phyloP scores from a whole-genome alignment of 495 filamentous ascomycete species.

The Daldinia vernicosa region DNA sequence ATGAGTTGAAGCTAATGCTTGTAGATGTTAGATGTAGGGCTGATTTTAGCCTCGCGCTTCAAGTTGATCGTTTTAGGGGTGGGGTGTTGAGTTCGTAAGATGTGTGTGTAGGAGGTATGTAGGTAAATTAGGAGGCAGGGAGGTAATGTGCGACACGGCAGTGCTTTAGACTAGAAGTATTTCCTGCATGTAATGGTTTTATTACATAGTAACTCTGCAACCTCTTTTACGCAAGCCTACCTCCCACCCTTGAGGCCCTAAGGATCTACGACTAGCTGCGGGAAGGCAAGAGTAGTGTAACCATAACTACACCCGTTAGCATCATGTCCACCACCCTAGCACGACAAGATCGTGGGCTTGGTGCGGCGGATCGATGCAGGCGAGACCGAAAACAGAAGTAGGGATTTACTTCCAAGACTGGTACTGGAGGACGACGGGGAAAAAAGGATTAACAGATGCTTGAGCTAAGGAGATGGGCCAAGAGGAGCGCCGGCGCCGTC shows the following conservation, averaged over 20 bases:
- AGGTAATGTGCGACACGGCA: not conserved
- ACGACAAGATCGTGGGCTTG: constrained; percentile 17
- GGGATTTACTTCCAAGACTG: constrained; percentile 2
- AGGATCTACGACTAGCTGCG: constrained; percentile 30
- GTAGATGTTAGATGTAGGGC: constrained; percentile 32
- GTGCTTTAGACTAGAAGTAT: not conserved
- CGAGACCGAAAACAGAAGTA: constrained; percentile 16
- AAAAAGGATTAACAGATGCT: constrained; percentile 9
- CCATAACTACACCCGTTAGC: constrained; percentile 19
- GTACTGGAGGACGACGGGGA: constrained; percentile 1
- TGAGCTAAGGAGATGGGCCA: not conserved
- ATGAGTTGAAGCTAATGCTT: constrained; percentile 15
- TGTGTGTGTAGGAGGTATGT: not conserved
- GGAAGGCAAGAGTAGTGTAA: constrained; percentile 17
- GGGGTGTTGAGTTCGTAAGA: not conserved
- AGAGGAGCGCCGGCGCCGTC: constrained; percentile 14
- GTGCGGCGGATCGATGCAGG: constrained; percentile 26
- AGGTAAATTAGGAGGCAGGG: no score
- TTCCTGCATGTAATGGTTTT: constrained; percentile 2
- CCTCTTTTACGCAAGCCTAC: not conserved
- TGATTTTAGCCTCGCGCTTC: constrained; percentile 28
- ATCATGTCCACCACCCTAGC: constrained; percentile 13
- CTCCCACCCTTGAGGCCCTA: constrained; percentile 6
- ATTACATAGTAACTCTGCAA: not conserved
- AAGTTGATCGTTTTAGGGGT: constrained; percentile 5